Conservation (phyloP, 306 rosid species). For the Lathyrus sativus region DNA sequence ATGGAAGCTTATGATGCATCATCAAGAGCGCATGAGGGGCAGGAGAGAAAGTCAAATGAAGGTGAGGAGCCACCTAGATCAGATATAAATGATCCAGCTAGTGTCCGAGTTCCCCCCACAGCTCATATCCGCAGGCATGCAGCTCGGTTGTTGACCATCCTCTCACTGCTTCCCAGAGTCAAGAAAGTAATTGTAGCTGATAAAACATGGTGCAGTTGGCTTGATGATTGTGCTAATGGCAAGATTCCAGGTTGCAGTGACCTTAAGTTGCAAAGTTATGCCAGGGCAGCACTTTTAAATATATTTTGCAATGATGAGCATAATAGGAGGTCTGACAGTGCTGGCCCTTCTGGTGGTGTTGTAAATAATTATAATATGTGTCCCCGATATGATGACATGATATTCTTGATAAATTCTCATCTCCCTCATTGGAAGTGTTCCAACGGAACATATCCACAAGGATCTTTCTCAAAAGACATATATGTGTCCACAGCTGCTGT, state of each 20-base stretch:
- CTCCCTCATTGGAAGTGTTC: constrained; percentile 82
- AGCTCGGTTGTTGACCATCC: constrained; percentile 83
- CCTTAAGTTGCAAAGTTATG: constrained; percentile 82
- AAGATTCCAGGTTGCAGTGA: constrained; percentile 86
- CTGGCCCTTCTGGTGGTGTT: constrained; percentile 42
- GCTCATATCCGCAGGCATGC: constrained; percentile 96
- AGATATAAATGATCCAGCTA: constrained; percentile 59
- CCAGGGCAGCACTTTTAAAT: constrained; percentile 77
- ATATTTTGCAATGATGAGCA: constrained; percentile 54
- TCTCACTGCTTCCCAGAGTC: constrained; percentile 74
- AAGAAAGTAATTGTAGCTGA: constrained; percentile 70
- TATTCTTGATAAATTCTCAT: constrained; percentile 84
- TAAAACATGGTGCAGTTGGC: constrained; percentile 80
- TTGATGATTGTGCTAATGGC: constrained; percentile 89
- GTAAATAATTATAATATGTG: constrained; percentile 46
- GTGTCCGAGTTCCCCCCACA: constrained; percentile 88
- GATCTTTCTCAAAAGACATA: constrained; percentile 37
- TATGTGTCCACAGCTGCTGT: constrained; percentile 40
- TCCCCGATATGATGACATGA: constrained; percentile 75
- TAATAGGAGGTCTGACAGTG: constrained; percentile 46
- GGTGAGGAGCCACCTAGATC: constrained; percentile 47
- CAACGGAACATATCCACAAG: constrained; percentile 45
- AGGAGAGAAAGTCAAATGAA: constrained; percentile 54
- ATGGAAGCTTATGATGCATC: constrained; percentile 92
- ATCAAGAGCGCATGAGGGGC: constrained; percentile 66